These are phyloP conservation scores for Xenoacremonium recifei DNA, from an alignment of 2,329 filamentous ascomycete genomes.

Conservation along the genomic window DNA sequence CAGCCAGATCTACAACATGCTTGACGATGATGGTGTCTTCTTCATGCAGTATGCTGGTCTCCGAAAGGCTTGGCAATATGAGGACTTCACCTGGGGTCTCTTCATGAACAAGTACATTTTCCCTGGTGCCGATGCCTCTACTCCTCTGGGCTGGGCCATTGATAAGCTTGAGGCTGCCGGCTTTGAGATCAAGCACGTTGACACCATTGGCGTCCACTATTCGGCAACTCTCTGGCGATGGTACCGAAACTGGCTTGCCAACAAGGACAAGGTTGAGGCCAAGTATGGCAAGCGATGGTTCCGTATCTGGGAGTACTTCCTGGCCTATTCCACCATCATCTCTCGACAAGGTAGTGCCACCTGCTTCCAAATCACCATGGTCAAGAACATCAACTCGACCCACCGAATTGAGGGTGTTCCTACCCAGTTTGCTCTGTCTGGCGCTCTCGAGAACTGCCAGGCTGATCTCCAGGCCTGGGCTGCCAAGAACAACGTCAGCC, in stretches of 20 bases:
- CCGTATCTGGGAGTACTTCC: conserved; percentile 93
- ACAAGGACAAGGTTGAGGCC: conserved; percentile 85
- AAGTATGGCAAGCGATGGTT: conserved; percentile 97
- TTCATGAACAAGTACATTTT: conserved; percentile 99
- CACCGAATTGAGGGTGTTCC: conserved; percentile 78
- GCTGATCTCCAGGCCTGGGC: conserved; percentile 34
- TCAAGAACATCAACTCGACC: conserved; percentile 91
- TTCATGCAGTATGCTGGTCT: conserved; percentile 95
- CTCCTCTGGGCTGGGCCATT: conserved; percentile 84
- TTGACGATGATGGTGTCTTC: conserved; percentile 93
- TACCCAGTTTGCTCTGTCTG: conserved; percentile 67
- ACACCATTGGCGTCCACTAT: conserved; percentile 96
- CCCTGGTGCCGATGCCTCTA: conserved; percentile 93
- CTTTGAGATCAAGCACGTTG: conserved; percentile 80
- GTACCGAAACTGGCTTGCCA: conserved; percentile 98
- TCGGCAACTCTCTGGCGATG: conserved; percentile 95
- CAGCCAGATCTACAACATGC: conserved; percentile 88
- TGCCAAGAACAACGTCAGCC: conserved; percentile 35
- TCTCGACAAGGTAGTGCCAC: conserved; percentile 83
- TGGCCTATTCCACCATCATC: conserved; percentile 81
- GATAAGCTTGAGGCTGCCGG: conserved; percentile 73
- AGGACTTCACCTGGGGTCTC: conserved; percentile 95
- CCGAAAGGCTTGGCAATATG: conserved; percentile 94
- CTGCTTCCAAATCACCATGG: conserved; percentile 83
- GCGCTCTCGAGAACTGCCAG: conserved; percentile 48